Evolutionary conservation across 1,284 basidiomycete species (phyloP).

Genomic region (Trametes pubescens): DNA sequence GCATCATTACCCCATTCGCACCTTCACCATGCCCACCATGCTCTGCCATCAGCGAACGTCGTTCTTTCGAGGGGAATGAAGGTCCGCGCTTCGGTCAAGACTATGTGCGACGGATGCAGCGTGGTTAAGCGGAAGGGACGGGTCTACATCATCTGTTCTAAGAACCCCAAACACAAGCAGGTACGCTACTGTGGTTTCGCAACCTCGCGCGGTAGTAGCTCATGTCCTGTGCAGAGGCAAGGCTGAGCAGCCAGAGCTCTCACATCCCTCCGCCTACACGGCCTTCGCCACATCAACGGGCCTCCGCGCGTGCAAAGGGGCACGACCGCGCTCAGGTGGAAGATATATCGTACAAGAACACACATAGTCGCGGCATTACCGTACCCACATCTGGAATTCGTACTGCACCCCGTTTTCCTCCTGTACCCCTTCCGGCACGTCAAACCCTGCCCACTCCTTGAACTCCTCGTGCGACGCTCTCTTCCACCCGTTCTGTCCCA

Average conservation of each 20-base stretch:
- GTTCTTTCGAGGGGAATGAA: constrained; percentile 86
- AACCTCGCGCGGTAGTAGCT: constrained; percentile 5
- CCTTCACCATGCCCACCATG: constrained; percentile 44
- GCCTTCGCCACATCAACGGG: neutral
- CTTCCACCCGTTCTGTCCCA: constrained; percentile 55
- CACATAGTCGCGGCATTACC: constrained; percentile 34
- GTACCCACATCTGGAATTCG: constrained; percentile 93
- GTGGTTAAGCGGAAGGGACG: constrained; percentile 90
- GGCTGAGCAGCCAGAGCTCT: constrained; percentile 47
- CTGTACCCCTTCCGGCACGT: constrained; percentile 78
- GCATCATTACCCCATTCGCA: constrained; percentile 47
- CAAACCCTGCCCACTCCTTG: constrained; percentile 79
- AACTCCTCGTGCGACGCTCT: constrained; percentile 68
- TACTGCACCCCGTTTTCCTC: constrained; percentile 86
- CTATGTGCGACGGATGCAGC: constrained; percentile 90
- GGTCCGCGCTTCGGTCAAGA: constrained; percentile 93
- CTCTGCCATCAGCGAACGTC: constrained; percentile 38
- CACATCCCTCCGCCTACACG: constrained; percentile 1
- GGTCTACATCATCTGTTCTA: constrained; percentile 93
- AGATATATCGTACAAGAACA: constrained; percentile 10
- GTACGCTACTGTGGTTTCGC: constrained; percentile 54
- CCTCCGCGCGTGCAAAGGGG: neutral
- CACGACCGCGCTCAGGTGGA: neutral
- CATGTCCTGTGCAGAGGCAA: constrained; percentile 59
- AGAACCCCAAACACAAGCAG: constrained; percentile 98